A percentile compares a stretch with the other conserved stretches of the same genome.
Conservation (phyloP, 2,329 filamentous ascomycete species). For the Pyrenophora seminiperda region DNA sequence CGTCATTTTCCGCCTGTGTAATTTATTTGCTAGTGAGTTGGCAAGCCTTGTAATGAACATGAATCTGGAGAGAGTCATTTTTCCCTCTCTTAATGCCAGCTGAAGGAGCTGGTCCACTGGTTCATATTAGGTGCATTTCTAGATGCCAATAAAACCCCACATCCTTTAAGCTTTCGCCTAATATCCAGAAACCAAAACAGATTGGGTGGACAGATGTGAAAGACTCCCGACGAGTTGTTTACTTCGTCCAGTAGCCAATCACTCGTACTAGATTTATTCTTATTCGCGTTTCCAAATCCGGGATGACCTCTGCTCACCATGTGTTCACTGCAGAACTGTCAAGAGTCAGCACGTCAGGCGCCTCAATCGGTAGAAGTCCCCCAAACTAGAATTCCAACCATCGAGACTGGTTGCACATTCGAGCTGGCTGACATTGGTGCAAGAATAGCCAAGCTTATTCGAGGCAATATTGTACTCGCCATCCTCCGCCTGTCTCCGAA, state of each 20-base stretch:
- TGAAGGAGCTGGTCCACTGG: too few relatives aligned
- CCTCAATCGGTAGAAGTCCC: background rate
- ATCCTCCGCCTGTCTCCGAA: background rate
- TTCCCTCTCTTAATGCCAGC: too few relatives aligned
- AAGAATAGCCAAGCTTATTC: background rate
- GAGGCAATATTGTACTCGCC: background rate
- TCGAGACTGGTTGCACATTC: background rate
- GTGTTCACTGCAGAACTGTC: background rate
- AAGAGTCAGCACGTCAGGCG: slow-evolving; percentile 9
- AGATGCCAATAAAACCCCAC: background rate
- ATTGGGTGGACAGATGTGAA: background rate
- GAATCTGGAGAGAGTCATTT: too few relatives aligned
- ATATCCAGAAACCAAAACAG: slow-evolving; percentile 1
- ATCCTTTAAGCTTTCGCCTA: background rate
- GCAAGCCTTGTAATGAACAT: too few relatives aligned
- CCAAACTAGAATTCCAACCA: background rate
- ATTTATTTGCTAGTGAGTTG: too few relatives aligned
- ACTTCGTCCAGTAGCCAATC: slow-evolving; percentile 3
- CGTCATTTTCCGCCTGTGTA: background rate
- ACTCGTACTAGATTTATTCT: slow-evolving; percentile 4
- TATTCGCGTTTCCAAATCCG: slow-evolving; percentile 10
- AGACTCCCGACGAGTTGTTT: background rate
- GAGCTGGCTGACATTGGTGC: background rate
- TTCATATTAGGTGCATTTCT: too few relatives aligned
- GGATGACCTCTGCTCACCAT: background rate